A percentile compares a stretch with the other conserved stretches of the same genome.
phyloP scores from a whole-genome alignment of 495 filamentous ascomycete species.

The Penicillium herquei region DNA sequence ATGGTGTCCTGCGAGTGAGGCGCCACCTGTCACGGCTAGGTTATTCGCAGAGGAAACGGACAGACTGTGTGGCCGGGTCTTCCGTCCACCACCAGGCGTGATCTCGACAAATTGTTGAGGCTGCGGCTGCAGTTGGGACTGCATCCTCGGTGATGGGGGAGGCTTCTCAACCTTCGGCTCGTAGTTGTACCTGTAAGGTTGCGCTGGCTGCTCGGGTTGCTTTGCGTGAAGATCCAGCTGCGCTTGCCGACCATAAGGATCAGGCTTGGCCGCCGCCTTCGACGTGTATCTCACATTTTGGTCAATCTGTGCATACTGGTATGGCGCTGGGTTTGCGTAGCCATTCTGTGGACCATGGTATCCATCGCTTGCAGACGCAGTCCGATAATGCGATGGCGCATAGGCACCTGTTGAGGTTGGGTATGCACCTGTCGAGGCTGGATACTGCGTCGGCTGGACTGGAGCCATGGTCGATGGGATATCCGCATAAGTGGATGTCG shows the following conservation, averaged over 20 bases:
- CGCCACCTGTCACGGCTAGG: slow-evolving; percentile 26
- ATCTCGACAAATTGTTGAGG: slow-evolving; percentile 45
- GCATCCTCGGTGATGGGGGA: slow-evolving; percentile 11
- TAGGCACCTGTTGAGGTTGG: slow-evolving; percentile 10
- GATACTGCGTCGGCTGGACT: slow-evolving; percentile 28
- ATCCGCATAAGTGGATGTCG: slow-evolving; percentile 22
- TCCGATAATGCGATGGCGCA: slow-evolving; percentile 29
- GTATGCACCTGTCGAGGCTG: slow-evolving; percentile 16
- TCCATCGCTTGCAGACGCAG: slow-evolving; percentile 25
- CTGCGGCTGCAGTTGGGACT: slow-evolving; percentile 19
- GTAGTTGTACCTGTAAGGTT: slow-evolving; percentile 18
- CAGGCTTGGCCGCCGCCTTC: slow-evolving; percentile 28
- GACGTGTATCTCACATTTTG: slow-evolving; percentile 45
- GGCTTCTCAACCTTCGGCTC: slow-evolving; percentile 19
- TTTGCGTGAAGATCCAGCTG: neutral
- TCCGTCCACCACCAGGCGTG: slow-evolving; percentile 34
- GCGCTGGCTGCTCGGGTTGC: neutral
- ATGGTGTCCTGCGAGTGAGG: slow-evolving; percentile 27
- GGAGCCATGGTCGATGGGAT: slow-evolving; percentile 23
- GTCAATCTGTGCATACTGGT: slow-evolving; percentile 45
- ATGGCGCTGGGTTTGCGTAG: slow-evolving; percentile 36
- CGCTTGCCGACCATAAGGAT: neutral
- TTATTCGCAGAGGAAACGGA: slow-evolving; percentile 44
- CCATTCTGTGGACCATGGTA: slow-evolving; percentile 12
- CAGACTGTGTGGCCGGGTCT: slow-evolving; percentile 31